Percentiles rank a stretch among this genome's conserved stretches.
These are phyloP conservation scores for Suillus luteus DNA, from an alignment of 768 basidiomycete genomes.

Conservation along the genomic window DNA sequence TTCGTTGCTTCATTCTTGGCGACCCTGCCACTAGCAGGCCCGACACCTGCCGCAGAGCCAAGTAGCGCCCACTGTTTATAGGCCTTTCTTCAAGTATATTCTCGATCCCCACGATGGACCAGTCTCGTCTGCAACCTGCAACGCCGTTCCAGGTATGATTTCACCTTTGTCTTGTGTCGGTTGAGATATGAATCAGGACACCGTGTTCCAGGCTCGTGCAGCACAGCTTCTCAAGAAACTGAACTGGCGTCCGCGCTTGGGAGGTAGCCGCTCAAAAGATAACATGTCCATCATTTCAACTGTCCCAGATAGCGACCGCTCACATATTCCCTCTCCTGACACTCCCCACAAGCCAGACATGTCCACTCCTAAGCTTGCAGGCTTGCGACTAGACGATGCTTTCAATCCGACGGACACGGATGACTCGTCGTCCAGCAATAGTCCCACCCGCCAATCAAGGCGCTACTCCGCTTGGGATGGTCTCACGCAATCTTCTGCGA, in stretches of 20 bases:
- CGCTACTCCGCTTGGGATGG: constrained; percentile 29
- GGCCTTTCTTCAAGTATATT: constrained; percentile 16
- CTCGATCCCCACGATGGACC: constrained; percentile 30
- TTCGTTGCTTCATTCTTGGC: constrained; percentile 15
- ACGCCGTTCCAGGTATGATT: constrained; percentile 32
- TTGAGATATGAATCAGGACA: constrained; percentile 19
- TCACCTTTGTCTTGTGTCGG: constrained; percentile 8
- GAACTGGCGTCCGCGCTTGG: constrained; percentile 38
- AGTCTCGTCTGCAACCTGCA: constrained; percentile 25
- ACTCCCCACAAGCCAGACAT: constrained; percentile 28
- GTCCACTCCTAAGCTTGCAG: constrained; percentile 20
- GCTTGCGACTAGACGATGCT: constrained; percentile 25
- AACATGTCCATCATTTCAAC: constrained; percentile 26
- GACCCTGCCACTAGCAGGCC: not conserved
- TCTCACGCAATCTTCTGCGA: constrained; percentile 9
- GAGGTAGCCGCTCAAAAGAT: constrained; percentile 31
- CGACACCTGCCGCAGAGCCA: constrained; percentile 21
- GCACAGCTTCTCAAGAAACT: constrained; percentile 43
- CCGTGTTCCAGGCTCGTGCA: constrained; percentile 30
- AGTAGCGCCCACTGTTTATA: constrained; percentile 22
- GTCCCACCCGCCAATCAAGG: constrained; percentile 22
- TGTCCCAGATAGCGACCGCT: constrained; percentile 27
- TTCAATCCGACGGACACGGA: constrained; percentile 33
- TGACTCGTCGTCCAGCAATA: constrained; percentile 32
- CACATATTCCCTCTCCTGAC: constrained; percentile 39